These are phyloP conservation scores for Agaricus blazei DNA, from an alignment of 768 basidiomycete genomes.

Conservation along the genomic window DNA sequence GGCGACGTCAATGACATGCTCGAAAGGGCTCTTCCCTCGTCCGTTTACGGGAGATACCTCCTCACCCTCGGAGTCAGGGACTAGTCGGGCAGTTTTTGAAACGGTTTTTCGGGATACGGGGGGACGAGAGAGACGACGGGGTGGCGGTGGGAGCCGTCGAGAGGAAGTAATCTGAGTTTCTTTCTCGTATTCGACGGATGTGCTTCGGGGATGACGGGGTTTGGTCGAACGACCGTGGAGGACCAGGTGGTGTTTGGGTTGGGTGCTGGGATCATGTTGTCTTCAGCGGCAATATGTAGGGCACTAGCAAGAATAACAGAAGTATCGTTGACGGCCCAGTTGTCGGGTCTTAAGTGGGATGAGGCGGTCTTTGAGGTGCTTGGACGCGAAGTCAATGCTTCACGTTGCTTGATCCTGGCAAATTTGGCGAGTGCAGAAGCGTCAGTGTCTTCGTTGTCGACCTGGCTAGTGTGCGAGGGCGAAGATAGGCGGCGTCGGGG, in stretches of 20 bases:
- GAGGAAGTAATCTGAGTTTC: constrained; percentile 48
- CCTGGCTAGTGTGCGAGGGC: constrained; percentile 26
- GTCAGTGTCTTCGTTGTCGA: constrained; percentile 29
- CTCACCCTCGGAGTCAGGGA: constrained; percentile 70
- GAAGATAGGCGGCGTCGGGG: constrained; percentile 37
- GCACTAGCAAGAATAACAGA: constrained; percentile 84
- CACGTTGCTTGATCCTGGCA: constrained; percentile 39
- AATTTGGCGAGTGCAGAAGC: constrained; percentile 37
- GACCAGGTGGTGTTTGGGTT: constrained; percentile 67
- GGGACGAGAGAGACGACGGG: constrained; percentile 25
- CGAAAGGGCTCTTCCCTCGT: constrained; percentile 68
- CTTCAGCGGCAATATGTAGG: constrained; percentile 59
- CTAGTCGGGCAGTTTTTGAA: constrained; percentile 46
- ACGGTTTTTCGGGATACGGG: constrained; percentile 37
- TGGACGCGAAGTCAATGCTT: constrained; percentile 26
- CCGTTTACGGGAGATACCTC: constrained; percentile 30
- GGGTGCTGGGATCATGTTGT: constrained; percentile 25
- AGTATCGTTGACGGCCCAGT: constrained; percentile 76
- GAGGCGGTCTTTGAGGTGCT: constrained; percentile 39
- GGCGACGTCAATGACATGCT: constrained; percentile 52
- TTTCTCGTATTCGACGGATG: constrained; percentile 77
- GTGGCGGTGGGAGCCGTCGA: constrained; percentile 62
- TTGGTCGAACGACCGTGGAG: constrained; percentile 42
- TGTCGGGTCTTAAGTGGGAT: constrained; percentile 54
- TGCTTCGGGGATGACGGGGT: constrained; percentile 54